phyloP scores from a whole-genome alignment of 495 filamentous ascomycete species.

The Penicillium atrosanguineum region DNA sequence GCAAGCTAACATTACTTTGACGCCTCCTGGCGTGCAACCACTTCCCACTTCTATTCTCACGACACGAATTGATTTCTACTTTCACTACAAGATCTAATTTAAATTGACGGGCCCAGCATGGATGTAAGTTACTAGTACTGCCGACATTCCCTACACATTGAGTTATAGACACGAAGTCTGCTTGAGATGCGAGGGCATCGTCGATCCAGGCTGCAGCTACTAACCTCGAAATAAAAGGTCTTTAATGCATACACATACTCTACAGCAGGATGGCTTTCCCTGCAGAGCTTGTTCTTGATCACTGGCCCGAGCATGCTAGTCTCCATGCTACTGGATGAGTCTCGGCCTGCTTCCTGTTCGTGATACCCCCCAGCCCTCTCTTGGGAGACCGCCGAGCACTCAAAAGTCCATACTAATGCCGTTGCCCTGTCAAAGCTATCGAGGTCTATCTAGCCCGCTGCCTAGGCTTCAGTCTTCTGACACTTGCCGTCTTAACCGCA shows the following conservation, averaged over 20 bases:
- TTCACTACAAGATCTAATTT: too few species aligned
- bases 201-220: background rate
- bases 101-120: slow-evolving; percentile 6
- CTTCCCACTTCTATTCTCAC: background rate
- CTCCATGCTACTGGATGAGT: slow-evolving; percentile 57
- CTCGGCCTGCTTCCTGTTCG: slow-evolving; percentile 54
- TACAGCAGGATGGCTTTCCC: slow-evolving; percentile 62
- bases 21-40: background rate
- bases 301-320: slow-evolving; percentile 64
- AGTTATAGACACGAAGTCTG: background rate
- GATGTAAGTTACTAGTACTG: slow-evolving; percentile 14
- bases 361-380: background rate
- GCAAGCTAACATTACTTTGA: background rate
- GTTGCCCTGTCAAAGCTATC: slow-evolving; percentile 41
- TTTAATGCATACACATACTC: slow-evolving; percentile 65
- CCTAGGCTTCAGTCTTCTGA: slow-evolving; percentile 63
- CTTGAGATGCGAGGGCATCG: background rate
- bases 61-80: background rate
- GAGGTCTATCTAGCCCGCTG: slow-evolving; percentile 73
- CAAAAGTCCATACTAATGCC: background rate
- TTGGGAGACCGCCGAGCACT: background rate
- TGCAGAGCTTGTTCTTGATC: slow-evolving; percentile 66
- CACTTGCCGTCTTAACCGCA: slow-evolving; percentile 62
- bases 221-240: slow-evolving; percentile 38
- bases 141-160: background rate